phyloP scores from a whole-genome alignment of 768 basidiomycete species.

The Amanita inopinata region DNA sequence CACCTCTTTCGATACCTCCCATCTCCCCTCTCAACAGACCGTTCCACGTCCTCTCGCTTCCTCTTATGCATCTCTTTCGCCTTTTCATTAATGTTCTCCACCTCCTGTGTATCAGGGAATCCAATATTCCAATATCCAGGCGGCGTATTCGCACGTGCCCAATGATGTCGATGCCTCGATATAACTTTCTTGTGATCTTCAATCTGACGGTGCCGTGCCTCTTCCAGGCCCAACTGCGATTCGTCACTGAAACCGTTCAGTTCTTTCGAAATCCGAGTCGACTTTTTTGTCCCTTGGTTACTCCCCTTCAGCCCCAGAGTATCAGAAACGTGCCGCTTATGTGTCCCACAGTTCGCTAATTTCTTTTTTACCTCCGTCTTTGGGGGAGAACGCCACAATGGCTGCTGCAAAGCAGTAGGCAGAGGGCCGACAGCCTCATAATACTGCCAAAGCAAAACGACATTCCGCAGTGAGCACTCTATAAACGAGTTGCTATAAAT shows the following conservation, averaged over 20 bases:
- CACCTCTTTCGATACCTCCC: constrained; percentile 27
- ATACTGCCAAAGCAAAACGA: no score
- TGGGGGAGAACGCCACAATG: constrained; percentile 65
- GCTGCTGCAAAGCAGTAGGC: constrained; percentile 52
- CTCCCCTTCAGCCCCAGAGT: background rate
- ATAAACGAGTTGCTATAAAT: constrained; percentile 33
- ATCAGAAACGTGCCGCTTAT: constrained; percentile 5
- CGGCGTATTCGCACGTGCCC: constrained; percentile 65
- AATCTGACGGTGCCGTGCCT: constrained; percentile 16
- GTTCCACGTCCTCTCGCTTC: constrained; percentile 50
- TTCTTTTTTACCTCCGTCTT: constrained; percentile 19
- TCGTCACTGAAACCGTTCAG: background rate
- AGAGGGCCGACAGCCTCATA: constrained; percentile 70
- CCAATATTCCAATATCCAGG: constrained; percentile 88
- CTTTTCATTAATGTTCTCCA: constrained; percentile 59
- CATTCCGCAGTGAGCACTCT: constrained; percentile 1
- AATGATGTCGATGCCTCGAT: constrained; percentile 64
- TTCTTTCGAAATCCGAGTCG: background rate
- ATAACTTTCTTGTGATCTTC: constrained; percentile 58
- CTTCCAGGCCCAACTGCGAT: constrained; percentile 3
- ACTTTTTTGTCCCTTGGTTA: background rate
- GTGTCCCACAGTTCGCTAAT: background rate
- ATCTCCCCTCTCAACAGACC: constrained; percentile 44
- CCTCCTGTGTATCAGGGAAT: constrained; percentile 82
- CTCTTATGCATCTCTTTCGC: constrained; percentile 65